Base-by-base conservation (phyloP, 2,329 filamentous ascomycete species). In the Blastomyces parvus region DNA sequence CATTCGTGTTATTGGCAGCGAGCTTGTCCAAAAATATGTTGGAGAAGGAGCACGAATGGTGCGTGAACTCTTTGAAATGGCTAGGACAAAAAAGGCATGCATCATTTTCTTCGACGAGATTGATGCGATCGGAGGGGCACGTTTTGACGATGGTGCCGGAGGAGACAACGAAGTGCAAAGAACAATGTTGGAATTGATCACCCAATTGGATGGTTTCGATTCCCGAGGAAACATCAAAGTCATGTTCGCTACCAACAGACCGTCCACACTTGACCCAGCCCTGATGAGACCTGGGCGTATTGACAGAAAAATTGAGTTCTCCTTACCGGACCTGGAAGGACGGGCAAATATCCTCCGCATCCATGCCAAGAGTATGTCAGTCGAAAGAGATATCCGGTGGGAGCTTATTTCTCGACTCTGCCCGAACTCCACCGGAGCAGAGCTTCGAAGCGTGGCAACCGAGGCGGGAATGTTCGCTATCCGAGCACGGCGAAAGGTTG, bases 51-150 rank as follows among this genome's bases (percentile, higher is more conserved):
- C 95, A 5, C 86, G 95, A 71, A 99, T 99, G 94, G 94, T 99
- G 25, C 88, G 94, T 71, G 94, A 99, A 80, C 85, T 99, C 2
- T 99, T 99, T 76, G 94, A 99, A 80, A 99, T 99, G 94, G 94
- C 94, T 11, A 87, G 94, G 70, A 97, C 94, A 63, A 99, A 99
- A 85, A 99, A 99, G 80, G 94, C 94, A 0, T 99, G 94, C 78
- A 99, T 99, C 74, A 99, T 99, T 80, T 99, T 99, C 86, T 96
- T 96, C 73, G 94, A 99, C 76, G 94, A 99, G 80, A 94, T 97
- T 66, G 93, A 97, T 76, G 93, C 93, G 59, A 90, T 97, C 62
- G 93, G 93, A 74, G 93, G 93, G 70, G 93, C 93, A 48, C 90
- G 93, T 77, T 97, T 97, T 74, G 93, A 97, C 72, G 93, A 97